Evolutionary conservation across 1,284 basidiomycete genomes (phyloP), one percentile per base, ranked within the genome.

Genomic region (Puccinia novopanici): DNA sequence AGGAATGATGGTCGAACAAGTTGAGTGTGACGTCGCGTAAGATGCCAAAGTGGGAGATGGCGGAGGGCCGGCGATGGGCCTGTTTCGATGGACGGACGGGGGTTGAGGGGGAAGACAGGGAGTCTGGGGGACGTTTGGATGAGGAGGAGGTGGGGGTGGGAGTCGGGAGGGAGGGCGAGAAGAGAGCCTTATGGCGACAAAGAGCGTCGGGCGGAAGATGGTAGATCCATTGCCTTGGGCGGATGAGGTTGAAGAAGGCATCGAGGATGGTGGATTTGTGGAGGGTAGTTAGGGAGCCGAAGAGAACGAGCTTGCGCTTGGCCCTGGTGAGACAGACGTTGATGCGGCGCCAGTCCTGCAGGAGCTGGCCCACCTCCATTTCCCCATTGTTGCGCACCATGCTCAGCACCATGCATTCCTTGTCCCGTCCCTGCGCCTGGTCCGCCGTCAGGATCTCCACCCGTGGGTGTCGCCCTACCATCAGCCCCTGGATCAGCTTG

Each of bases 301-400:
- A 89, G 80, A 99, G 91, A 84, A 98, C 89, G 3, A 99, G 87
- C 86, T 98, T 98, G 54, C 90, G 90, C 76, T 92, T 90, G 0
- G 96, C 95, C 3, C 97, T 90, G 0, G 97, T 99, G 85, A 99
- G 93, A 3, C 94, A 93, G 48, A 99, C 97, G 84, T 99, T 99
- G 88, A 98, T 92, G 50, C 97, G 88, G 63, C 96, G 89, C 92
- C 94, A 96, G 85, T 98, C 97, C 83, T 92, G 93, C 17, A 99
- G 88, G 13, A 99, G 89, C 80, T 98, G 94, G 2, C 97, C 95
- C 50, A 81, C 76, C 34, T 72, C 70, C 42, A 67, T 61, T 0
- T 87, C 86, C 70, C 91, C 89, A 84, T 98, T 97, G 0, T 92
- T 93, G 72, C 94, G 89, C 6, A 98, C 95, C 87, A 98, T 91